phyloP scores from a whole-genome alignment of 805 yeast genomes.

The Ogataea degrootiae region DNA sequence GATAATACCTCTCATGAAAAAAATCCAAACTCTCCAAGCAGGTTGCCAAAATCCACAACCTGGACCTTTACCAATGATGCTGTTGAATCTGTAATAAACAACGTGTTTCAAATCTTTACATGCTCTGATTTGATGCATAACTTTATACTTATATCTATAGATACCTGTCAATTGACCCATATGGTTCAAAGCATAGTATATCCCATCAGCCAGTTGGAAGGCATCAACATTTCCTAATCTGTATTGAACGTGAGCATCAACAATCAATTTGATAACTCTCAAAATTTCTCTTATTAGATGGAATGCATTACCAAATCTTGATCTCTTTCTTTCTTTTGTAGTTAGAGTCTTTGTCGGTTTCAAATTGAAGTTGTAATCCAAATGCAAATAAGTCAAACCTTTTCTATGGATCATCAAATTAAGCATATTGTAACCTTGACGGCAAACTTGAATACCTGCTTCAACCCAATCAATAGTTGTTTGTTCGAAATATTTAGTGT shows the following conservation, averaged over 20 bases:
- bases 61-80: slow-evolving; percentile 91
- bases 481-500: slow-evolving; percentile 85
- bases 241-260: slow-evolving; percentile 90
- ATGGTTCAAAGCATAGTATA: slow-evolving; percentile 86
- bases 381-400: slow-evolving; percentile 86
- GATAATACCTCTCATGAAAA: slow-evolving; percentile 83
- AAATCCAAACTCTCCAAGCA: slow-evolving; percentile 96
- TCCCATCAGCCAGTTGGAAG: slow-evolving; percentile 90
- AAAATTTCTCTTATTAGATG: slow-evolving; percentile 88
- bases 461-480: slow-evolving; percentile 98
- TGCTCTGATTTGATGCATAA: slow-evolving; percentile 96
- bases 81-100: slow-evolving; percentile 79
- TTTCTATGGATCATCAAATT: slow-evolving; percentile 84
- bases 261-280: slow-evolving; percentile 76
- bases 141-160: slow-evolving; percentile 93
- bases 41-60: slow-evolving; percentile 99
- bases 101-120: slow-evolving; percentile 94
- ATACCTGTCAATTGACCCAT: slow-evolving; percentile 95
- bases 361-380: slow-evolving; percentile 91
- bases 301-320: slow-evolving; percentile 94
- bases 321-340: slow-evolving; percentile 92
- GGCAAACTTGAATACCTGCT: slow-evolving; percentile 90
- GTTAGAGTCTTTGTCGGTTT: slow-evolving; percentile 96
- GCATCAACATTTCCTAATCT: slow-evolving; percentile 90
- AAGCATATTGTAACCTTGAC: slow-evolving; percentile 92